Evolutionary conservation across 1,284 basidiomycete species (phyloP), one percentile per base, ranked within the genome.

Genomic region (Cryptococcus sp.): DNA sequence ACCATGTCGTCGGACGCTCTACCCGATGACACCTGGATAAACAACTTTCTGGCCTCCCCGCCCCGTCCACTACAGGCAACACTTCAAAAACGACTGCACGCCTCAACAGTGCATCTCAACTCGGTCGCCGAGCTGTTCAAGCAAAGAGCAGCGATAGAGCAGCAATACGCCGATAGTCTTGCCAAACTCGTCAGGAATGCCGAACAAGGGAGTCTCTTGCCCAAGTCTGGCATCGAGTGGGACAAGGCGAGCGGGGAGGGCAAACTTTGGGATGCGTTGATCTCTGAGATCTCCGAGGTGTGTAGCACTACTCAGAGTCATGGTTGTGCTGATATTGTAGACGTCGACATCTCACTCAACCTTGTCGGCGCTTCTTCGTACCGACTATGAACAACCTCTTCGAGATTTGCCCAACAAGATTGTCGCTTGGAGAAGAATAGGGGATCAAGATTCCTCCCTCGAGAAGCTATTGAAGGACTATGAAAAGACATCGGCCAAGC

Each of bases 41-140:
- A 60, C 46, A 55, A 47, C 42, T 70, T 71, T 53, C 51, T 62
- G 3, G 42, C 61, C 16, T 56, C 67, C 22, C 56, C 65, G 7
- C 64, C 69, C 0, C 51, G 63, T 40, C 61, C 66, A 1, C 52
- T 72, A 16, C 60, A 72, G 28, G 43, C 45, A 12, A 47, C 59
- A 1, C 58, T 75, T 2, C 62, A 67, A 45, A 51, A 57, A 1
- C 58, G 74, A 0, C 52, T 74, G 1, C 56, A 62, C 11, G 54
- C 61, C 5, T 71, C 73, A 0, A 59, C 56, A 2, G 61, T 60
- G n/a, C 65, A 71, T 39, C 59, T 69, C 28, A 68, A 72, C 24
- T 63, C 65, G 0, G 60, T 77, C 18, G 73, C 76, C 23, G 74
- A 77, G 45, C 71, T 78, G 50, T 76, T 74, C 64, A 72, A 72